Evolutionary conservation across 495 filamentous ascomycete species (phyloP).

Genomic region (Talaromyces stipitatus): DNA sequence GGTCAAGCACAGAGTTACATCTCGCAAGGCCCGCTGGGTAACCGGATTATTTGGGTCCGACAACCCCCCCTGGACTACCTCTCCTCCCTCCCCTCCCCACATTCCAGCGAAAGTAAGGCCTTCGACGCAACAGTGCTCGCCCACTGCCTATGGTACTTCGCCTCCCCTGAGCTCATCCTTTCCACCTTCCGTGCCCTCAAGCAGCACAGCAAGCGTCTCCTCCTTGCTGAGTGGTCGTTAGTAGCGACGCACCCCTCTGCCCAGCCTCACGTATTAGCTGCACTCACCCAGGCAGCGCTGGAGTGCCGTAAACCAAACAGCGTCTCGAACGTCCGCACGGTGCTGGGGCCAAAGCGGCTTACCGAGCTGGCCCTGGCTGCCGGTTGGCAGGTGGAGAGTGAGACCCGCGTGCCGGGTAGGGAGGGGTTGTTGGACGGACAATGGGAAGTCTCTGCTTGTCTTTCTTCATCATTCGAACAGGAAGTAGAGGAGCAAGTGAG

Average conservation of each 20-base stretch:
- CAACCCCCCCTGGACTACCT: constrained; percentile 19
- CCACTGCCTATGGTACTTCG: constrained; percentile 46
- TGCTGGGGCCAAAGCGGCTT: constrained; percentile 23
- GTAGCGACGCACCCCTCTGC: constrained; percentile 12
- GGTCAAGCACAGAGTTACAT: constrained; percentile 29
- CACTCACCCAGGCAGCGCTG: constrained; percentile 15
- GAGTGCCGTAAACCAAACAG: constrained; percentile 18
- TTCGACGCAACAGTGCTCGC: constrained; percentile 39
- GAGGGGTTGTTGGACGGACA: constrained; percentile 33
- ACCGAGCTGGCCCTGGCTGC: constrained; percentile 18
- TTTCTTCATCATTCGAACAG: constrained; percentile 15
- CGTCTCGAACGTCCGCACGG: constrained; percentile 37
- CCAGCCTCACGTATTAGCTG: constrained; percentile 20
- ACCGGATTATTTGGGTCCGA: constrained; percentile 32
- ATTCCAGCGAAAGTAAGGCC: constrained; percentile 9
- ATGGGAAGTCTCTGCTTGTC: constrained; percentile 35
- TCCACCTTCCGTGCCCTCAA: constrained; percentile 25
- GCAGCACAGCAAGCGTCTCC: constrained; percentile 21
- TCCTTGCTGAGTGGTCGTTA: constrained; percentile 33
- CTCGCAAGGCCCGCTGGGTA: constrained; percentile 22
- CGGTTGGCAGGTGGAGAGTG: constrained; percentile 23
- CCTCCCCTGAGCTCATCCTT: constrained; percentile 17
- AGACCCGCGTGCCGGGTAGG: constrained; percentile 16
- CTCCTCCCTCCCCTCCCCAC: constrained; percentile 11
- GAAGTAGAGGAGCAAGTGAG: constrained; percentile 20